phyloP scores from a whole-genome alignment of 306 rosid species.

The Glycyrrhiza uralensis region DNA sequence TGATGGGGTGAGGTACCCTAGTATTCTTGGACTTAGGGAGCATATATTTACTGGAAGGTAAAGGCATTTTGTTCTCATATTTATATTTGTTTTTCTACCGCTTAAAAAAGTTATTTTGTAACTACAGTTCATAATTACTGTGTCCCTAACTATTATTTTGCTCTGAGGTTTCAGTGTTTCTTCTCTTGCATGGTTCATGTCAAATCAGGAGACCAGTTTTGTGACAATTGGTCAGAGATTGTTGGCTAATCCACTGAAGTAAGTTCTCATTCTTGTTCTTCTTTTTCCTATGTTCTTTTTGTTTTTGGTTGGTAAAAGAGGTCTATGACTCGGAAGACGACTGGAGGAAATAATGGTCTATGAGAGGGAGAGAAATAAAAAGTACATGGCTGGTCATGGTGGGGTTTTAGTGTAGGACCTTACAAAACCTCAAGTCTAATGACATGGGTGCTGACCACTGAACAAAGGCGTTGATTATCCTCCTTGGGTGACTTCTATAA shows the following conservation, averaged over 20 bases:
- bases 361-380: background rate
- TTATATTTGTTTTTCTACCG: background rate
- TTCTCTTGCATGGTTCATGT: constrained; percentile 99
- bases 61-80: background rate
- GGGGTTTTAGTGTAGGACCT: background rate
- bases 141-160: constrained; percentile 32
- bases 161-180: constrained; percentile 76
- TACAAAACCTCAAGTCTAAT: constrained; percentile 1
- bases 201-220: constrained; percentile 98
- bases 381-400: background rate
- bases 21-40: constrained; percentile 96
- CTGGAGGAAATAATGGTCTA: background rate
- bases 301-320: background rate
- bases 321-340: background rate
- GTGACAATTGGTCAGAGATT: constrained; percentile 98
- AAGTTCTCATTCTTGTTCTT: constrained; percentile 32
- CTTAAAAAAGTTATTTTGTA: background rate
- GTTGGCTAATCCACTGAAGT: constrained; percentile 93
- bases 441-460: background rate
- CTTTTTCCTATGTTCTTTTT: background rate
- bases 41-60: constrained; percentile 98
- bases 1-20: constrained; percentile 86
- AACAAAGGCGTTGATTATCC: background rate
- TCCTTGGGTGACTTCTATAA: background rate
- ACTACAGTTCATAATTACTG: background rate